Conservation (phyloP, 352 stramenopile species). For the Pythium phragmiticola region DNA sequence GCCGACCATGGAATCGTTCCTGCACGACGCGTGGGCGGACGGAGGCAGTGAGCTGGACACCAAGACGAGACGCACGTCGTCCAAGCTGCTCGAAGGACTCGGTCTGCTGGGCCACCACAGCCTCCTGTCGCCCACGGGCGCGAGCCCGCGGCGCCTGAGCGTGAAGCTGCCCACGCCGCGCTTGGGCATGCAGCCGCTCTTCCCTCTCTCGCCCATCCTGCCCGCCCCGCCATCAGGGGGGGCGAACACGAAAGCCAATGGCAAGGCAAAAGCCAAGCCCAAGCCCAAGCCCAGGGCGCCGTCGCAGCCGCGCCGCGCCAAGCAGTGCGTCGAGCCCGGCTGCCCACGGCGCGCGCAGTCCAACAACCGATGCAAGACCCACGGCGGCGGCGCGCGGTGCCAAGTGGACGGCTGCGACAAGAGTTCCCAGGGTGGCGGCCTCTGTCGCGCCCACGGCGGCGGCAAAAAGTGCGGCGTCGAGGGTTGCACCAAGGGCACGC, state of each 20-base stretch:
- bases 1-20: conserved; percentile 58
- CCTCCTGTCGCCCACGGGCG: conserved; percentile 10
- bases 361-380: conserved; percentile 82
- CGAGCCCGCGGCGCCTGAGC: conserved; percentile 21
- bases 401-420: conserved; percentile 68
- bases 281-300: conserved; percentile 5
- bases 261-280: neutral
- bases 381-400: conserved; percentile 74
- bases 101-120: conserved; percentile 8
- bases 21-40: conserved; percentile 59
- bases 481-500: conserved; percentile 74
- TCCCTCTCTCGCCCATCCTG: neutral
- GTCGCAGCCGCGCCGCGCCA: conserved; percentile 41
- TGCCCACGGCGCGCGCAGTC: conserved; percentile 68
- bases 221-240: neutral
- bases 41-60: conserved; percentile 27
- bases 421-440: conserved; percentile 72
- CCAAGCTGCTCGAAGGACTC: conserved; percentile 24
- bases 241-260: neutral
- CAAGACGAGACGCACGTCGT: conserved; percentile 32
- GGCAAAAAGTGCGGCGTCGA: conserved; percentile 72
- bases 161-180: conserved; percentile 5
- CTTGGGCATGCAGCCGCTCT: neutral
- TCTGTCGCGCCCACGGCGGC: conserved; percentile 58
- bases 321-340: conserved; percentile 63